Evolutionary conservation across 2,329 filamentous ascomycete genomes (phyloP).

Genomic region (Ophiocordyceps polyrhachis-furcata): DNA sequence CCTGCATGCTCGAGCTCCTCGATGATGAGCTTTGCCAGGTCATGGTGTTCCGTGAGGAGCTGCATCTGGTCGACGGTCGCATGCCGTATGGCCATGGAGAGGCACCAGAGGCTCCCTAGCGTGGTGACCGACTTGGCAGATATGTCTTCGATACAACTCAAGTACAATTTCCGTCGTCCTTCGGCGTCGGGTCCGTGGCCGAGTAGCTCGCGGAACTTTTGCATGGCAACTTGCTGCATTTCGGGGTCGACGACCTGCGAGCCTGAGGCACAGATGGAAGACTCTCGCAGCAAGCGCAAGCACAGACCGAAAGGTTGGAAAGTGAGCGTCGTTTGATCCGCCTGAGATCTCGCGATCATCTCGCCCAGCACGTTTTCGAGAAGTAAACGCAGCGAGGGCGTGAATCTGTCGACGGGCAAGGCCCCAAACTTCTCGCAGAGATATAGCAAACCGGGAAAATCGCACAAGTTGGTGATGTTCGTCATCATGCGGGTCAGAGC

Average conservation of each 20-base stretch:
- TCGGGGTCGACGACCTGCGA: conserved; percentile 38
- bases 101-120: conserved; percentile 54
- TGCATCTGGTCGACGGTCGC: conserved; percentile 32
- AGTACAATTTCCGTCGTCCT: conserved; percentile 43
- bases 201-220: conserved; percentile 43
- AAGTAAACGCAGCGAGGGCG: conserved; percentile 39
- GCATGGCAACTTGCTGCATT: conserved; percentile 43
- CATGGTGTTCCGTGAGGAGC: conserved; percentile 39
- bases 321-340: conserved; percentile 15
- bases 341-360: conserved; percentile 23
- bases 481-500: conserved; percentile 52
- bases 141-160: conserved; percentile 51
- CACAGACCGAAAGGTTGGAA: conserved; percentile 31
- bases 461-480: conserved; percentile 28
- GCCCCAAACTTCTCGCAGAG: conserved; percentile 52
- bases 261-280: conserved; percentile 35
- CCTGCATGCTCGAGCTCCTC: conserved; percentile 43
- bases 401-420: conserved; percentile 45
- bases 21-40: conserved; percentile 41
- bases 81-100: conserved; percentile 30
- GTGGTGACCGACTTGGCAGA: conserved; percentile 41
- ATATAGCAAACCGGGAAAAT: conserved; percentile 35
- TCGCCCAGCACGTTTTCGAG: conserved; percentile 37
- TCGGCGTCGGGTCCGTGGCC: conserved; percentile 30
- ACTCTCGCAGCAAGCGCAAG: conserved; percentile 53